These are phyloP conservation scores for Colletotrichum falcatum DNA, from an alignment of 2,329 filamentous ascomycete species.

Conservation along the genomic window DNA sequence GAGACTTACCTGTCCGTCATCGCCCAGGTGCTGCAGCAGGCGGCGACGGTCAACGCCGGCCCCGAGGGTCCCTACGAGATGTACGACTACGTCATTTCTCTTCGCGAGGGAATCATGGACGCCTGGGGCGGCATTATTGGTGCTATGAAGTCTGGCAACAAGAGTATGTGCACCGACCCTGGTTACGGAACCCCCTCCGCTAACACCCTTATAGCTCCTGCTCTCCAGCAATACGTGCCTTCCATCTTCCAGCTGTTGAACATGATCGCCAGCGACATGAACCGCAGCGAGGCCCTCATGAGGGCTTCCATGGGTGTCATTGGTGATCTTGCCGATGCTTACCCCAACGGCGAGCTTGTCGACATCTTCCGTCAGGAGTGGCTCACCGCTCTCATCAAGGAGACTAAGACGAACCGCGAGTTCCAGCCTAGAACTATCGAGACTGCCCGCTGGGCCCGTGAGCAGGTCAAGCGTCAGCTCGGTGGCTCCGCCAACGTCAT, in stretches of 20 bases:
- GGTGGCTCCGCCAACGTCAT: constrained; percentile 66
- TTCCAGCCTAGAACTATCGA: constrained; percentile 88
- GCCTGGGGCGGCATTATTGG: constrained; percentile 98
- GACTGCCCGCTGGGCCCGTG: constrained; percentile 95
- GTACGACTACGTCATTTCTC: constrained; percentile 94
- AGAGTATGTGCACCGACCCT: constrained; percentile 66
- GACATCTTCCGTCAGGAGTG: constrained; percentile 91
- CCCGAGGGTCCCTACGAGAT: constrained; percentile 91
- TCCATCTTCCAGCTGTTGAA: constrained; percentile 90
- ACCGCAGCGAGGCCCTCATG: constrained; percentile 92
- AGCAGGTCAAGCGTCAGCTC: constrained; percentile 94
- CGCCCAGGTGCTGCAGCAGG: constrained; percentile 93
- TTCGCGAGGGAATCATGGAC: constrained; percentile 98
- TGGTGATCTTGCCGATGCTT: constrained; percentile 94
- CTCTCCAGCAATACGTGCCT: constrained; percentile 81
- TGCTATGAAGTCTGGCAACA: constrained; percentile 86
- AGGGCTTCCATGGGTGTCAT: constrained; percentile 97
- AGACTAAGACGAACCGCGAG: constrained; percentile 90
- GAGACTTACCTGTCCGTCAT: constrained; percentile 94
- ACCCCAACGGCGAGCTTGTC: constrained; percentile 88
- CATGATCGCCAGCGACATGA: constrained; percentile 82
- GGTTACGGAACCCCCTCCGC: constrained; percentile 30
- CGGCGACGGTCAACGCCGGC: constrained; percentile 82
- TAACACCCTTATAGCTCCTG: constrained; percentile 65
- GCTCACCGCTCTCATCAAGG: constrained; percentile 90